Conservation (phyloP, 1,139 yeast genomes). For the Geotrichum restrictum region DNA sequence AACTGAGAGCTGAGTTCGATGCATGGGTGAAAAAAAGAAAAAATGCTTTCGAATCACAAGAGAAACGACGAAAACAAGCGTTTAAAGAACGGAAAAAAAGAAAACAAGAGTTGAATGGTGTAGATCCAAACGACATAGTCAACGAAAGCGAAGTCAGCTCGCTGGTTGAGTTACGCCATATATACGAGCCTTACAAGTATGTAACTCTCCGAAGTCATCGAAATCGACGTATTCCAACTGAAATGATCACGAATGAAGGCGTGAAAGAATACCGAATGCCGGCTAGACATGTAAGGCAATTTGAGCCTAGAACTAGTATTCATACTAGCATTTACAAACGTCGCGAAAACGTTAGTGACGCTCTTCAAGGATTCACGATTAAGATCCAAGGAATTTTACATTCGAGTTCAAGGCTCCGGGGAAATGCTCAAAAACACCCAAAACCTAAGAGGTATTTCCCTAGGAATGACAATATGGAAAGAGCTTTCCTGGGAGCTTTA, state of each 20-base stretch:
- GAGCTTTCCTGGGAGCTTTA: neutral
- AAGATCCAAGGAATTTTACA: neutral
- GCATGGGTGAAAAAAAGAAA: slow-evolving; percentile 4
- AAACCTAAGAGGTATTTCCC: neutral
- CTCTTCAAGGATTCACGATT: too few species aligned
- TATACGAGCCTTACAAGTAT: too few species aligned
- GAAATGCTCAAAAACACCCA: neutral
- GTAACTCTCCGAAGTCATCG: too few species aligned
- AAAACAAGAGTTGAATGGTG: neutral
- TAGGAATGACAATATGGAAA: neutral
- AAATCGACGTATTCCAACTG: neutral
- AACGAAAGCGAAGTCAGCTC: neutral
- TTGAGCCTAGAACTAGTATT: too few species aligned
- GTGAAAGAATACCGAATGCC: too few species aligned
- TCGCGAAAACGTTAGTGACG: neutral
- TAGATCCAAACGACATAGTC: neutral
- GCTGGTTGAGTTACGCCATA: neutral
- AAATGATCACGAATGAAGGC: neutral
- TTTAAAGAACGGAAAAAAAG: neutral
- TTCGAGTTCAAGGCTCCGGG: neutral
- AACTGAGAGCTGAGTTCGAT: slow-evolving; percentile 1
- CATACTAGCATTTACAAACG: neutral
- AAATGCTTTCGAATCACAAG: neutral
- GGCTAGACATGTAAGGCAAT: too few species aligned
- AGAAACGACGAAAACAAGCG: neutral